phyloP scores from a whole-genome alignment of 2,329 filamentous ascomycete genomes.

The Colletotrichum sansevieriae region DNA sequence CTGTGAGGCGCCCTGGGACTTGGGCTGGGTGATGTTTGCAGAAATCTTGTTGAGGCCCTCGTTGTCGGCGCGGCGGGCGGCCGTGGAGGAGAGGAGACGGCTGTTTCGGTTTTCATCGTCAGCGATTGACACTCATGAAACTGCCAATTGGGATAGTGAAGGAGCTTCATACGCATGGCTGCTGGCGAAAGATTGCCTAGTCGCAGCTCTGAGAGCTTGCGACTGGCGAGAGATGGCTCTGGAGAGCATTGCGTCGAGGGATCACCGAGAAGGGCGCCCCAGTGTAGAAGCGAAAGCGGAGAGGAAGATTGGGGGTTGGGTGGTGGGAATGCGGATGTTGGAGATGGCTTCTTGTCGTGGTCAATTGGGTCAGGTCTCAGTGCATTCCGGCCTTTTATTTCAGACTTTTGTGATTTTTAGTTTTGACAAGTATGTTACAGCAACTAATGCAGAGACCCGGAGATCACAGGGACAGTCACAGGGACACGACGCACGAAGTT shows the following conservation, averaged over 20 bases:
- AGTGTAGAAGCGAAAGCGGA: conserved; percentile 10
- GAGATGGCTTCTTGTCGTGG: background rate
- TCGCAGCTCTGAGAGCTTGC: conserved; percentile 44
- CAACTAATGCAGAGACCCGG: conserved; percentile 34
- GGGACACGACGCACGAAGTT: conserved; percentile 44
- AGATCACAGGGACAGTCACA: conserved; percentile 50
- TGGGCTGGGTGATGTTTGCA: conserved; percentile 89
- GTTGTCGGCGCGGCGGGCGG: conserved; percentile 63
- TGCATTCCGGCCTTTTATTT: conserved; percentile 23
- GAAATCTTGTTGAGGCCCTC: conserved; percentile 87
- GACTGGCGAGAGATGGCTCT: conserved; percentile 42
- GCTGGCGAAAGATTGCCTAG: conserved; percentile 40
- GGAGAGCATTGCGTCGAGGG: conserved; percentile 43
- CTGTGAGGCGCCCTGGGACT: conserved; percentile 97
- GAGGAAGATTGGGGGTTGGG: conserved; percentile 11
- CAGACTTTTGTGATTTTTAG: background rate
- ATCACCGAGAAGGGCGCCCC: conserved; percentile 21
- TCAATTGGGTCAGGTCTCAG: conserved; percentile 16
- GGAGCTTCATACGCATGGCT: conserved; percentile 44
- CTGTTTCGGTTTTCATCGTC: conserved; percentile 48
- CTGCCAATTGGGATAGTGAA: background rate
- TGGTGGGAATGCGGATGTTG: conserved; percentile 2
- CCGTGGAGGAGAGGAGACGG: conserved; percentile 65
- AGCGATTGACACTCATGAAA: conserved; percentile 6
- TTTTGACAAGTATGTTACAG: conserved; percentile 42